Evolutionary conservation across 495 filamentous ascomycete species (phyloP), one percentile per base, ranked within the genome.

Genomic region (Physcia stellaris): DNA sequence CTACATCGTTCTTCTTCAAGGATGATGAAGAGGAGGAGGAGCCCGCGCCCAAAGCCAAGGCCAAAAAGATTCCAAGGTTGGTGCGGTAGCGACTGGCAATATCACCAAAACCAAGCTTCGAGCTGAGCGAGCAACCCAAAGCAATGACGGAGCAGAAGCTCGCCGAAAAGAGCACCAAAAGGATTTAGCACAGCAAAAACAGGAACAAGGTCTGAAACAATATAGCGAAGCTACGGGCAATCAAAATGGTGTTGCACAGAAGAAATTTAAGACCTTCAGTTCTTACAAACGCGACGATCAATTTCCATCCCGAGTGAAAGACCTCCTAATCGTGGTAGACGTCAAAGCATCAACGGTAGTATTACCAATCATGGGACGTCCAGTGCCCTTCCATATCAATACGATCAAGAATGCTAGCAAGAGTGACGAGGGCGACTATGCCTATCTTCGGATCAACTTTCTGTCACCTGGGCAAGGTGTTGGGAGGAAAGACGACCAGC

Each of bases 261-360:
- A 96, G 67, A 86, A 84, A 59, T 95, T 96, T 67, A 96, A 96
- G 63, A 80, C 82, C 26, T 99, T 96, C 53, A 92, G 96, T 59
- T 95, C 92, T 1, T 99, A 99, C 64, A 99, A 96, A 63, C 77
- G 92, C 19, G 90, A 99, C 56, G 94, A 88, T 49, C 88, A 96
- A 53, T 75, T 99, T 33, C 92, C 92, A 2, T 53, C 69, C 7
- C 75, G 73, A 58, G 77, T 93, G 45, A 77, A 78, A 51, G 86
- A 93, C 49, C 66, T 96, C 30, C 77, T 76, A 19, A 80, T 99
- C 35, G 73, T 93, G 28, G 82, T 96, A 24, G 92, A 99, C 56
- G 67, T 71, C 38, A 95, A 92, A 62, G 86, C 83, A 45, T 74
- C 75, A 36, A 95, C 88, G 9, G 70, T 99, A 27, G 76, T 96